These are phyloP conservation scores for Exophiala sideris DNA, from an alignment of 2,329 filamentous ascomycete species.

Conservation along the genomic window DNA sequence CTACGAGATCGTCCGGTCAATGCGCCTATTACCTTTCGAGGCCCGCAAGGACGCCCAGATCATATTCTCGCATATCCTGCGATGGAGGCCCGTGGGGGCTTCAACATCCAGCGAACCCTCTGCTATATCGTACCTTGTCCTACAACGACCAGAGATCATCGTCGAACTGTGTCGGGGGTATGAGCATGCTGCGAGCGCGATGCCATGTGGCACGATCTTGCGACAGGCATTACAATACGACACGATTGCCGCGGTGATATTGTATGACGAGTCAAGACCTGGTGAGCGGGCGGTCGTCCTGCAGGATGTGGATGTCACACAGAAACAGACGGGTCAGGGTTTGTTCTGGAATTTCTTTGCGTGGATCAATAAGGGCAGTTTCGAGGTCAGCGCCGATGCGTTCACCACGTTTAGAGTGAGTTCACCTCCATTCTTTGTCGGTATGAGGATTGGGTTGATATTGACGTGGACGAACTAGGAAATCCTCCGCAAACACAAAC, in stretches of 20 bases:
- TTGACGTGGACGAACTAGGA: slow-evolving; percentile 54
- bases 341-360: slow-evolving; percentile 97
- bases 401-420: slow-evolving; percentile 93
- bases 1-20: slow-evolving; percentile 74
- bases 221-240: slow-evolving; percentile 89
- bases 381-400: slow-evolving; percentile 94
- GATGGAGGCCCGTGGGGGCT: slow-evolving; percentile 70
- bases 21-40: slow-evolving; percentile 88
- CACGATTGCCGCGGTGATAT: slow-evolving; percentile 80
- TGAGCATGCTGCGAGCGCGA: slow-evolving; percentile 84
- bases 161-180: slow-evolving; percentile 87
- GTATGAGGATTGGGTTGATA: too few species aligned
- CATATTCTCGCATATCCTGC: slow-evolving; percentile 91
- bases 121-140: slow-evolving; percentile 83
- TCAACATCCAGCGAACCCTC: slow-evolving; percentile 68
- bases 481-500: slow-evolving; percentile 90
- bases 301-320: slow-evolving; percentile 70
- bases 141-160: slow-evolving; percentile 80
- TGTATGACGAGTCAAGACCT: slow-evolving; percentile 82
- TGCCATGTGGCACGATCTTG: slow-evolving; percentile 83
- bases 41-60: slow-evolving; percentile 93
- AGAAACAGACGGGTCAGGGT: slow-evolving; percentile 72
- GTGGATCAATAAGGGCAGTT: slow-evolving; percentile 95
- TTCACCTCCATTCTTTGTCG: not conserved
- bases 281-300: slow-evolving; percentile 73